A percentile compares a stretch with the other conserved stretches of the same genome.
Evolutionary conservation across 2,329 filamentous ascomycete species (phyloP).

Genomic region (Phyllosticta citrichinensis): DNA sequence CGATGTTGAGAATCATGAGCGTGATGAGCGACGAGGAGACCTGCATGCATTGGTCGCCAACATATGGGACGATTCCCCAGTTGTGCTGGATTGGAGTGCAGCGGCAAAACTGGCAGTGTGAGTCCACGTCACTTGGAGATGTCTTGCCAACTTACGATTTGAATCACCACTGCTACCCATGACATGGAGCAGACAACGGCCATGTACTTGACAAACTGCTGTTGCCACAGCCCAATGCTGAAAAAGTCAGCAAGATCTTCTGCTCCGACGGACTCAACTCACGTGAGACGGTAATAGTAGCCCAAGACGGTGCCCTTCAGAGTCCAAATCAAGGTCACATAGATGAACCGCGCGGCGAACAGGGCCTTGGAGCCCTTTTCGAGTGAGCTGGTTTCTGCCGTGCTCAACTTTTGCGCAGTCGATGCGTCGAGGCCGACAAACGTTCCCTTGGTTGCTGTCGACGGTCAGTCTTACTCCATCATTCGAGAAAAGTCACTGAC

Average conservation of each 20-base stretch:
- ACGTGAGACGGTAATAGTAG: constrained; percentile 36
- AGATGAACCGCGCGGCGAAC: constrained; percentile 32
- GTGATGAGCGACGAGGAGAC: constrained; percentile 27
- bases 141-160: constrained; percentile 14
- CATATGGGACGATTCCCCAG: constrained; percentile 34
- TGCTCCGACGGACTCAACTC: constrained; percentile 9
- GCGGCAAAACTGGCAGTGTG: background rate
- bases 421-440: background rate
- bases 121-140: background rate
- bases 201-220: constrained; percentile 29
- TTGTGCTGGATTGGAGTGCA: constrained; percentile 30
- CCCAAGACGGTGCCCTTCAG: constrained; percentile 37
- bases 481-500: background rate
- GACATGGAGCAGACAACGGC: constrained; percentile 21
- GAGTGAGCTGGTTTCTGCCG: constrained; percentile 19
- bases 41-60: constrained; percentile 29
- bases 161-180: constrained; percentile 25
- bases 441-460: constrained; percentile 17
- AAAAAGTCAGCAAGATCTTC: background rate
- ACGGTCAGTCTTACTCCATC: background rate
- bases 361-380: constrained; percentile 26
- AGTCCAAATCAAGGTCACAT: constrained; percentile 34
- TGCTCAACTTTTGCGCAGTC: constrained; percentile 22
- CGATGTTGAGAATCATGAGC: constrained; percentile 28
- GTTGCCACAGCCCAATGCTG: constrained; percentile 25